A percentile compares a stretch with the other conserved stretches of the same genome.
phyloP scores from a whole-genome alignment of 148 eudicot genomes.

The Silene conica region DNA sequence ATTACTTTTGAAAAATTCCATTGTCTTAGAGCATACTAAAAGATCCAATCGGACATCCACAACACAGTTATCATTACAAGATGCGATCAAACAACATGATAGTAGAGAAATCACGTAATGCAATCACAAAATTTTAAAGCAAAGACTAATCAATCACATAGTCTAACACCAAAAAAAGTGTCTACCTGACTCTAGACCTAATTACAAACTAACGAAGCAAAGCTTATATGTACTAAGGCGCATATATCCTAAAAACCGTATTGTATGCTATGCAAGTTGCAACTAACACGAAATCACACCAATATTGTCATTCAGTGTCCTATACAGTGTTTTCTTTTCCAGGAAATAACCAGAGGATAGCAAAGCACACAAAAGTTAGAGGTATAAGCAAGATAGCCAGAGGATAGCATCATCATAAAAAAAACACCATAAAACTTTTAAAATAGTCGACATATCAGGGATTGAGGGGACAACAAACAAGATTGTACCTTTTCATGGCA shows the following conservation, averaged over 20 bases:
- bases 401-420: not conserved
- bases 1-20: not conserved
- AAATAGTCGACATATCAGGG: not conserved
- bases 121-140: not conserved
- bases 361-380: not conserved
- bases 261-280: not conserved
- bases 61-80: not conserved
- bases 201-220: not conserved
- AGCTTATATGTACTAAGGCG: not conserved
- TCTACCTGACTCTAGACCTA: not conserved
- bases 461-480: not conserved
- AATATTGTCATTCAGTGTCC: not conserved
- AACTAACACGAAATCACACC: not conserved
- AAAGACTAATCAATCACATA: not conserved
- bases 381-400: too few relatives aligned
- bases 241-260: not conserved
- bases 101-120: not conserved
- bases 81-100: not conserved
- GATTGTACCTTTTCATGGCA: conserved; percentile 76
- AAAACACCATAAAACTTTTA: not conserved
- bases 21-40: not conserved
- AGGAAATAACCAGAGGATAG: not conserved
- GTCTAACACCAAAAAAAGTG: not conserved
- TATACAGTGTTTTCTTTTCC: not conserved
- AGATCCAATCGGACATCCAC: not conserved